Conservation (phyloP, 371 early-diverging fungal genomes). For the Haplosporangium sp. region DNA sequence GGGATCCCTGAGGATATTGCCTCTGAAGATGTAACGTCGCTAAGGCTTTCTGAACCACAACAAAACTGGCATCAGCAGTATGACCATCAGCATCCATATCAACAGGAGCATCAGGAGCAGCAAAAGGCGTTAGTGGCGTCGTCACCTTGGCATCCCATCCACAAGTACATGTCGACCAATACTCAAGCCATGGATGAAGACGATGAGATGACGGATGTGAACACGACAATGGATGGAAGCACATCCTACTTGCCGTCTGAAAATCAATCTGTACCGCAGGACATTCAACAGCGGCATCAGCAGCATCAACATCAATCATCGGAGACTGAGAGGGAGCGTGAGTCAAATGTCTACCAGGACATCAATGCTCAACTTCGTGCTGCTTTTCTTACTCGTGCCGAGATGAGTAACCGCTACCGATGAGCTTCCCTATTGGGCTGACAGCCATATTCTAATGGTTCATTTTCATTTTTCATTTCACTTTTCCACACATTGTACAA, state of each 20-base stretch:
- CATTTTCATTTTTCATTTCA: too few species aligned
- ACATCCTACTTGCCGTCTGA: background rate
- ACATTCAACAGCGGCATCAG: background rate
- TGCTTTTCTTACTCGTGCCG: conserved; percentile 38
- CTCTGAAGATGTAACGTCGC: background rate
- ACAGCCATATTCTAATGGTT: too few species aligned
- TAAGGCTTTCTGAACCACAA: background rate
- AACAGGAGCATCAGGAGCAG: conserved; percentile 14
- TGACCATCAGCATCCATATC: conserved; percentile 11
- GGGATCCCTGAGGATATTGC: conserved; percentile 30
- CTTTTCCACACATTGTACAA: background rate
- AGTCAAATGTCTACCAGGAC: conserved; percentile 22
- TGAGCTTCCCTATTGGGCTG: background rate
- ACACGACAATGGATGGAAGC: background rate
- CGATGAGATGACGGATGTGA: conserved; percentile 47
- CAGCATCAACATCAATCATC: conserved; percentile 3
- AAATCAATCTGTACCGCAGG: background rate
- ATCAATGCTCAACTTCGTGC: conserved; percentile 53
- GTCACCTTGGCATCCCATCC: conserved; percentile 17
- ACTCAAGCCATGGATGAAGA: conserved; percentile 25
- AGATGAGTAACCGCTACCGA: conserved; percentile 23
- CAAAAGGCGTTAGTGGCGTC: background rate
- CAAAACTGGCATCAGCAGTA: conserved; percentile 16
- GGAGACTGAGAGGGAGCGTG: background rate
- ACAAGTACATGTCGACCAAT: too few species aligned